Evolutionary conservation across 116 monocot species (phyloP), one percentile per base, ranked within the genome.

Genomic region (Thalassia testudinum): DNA sequence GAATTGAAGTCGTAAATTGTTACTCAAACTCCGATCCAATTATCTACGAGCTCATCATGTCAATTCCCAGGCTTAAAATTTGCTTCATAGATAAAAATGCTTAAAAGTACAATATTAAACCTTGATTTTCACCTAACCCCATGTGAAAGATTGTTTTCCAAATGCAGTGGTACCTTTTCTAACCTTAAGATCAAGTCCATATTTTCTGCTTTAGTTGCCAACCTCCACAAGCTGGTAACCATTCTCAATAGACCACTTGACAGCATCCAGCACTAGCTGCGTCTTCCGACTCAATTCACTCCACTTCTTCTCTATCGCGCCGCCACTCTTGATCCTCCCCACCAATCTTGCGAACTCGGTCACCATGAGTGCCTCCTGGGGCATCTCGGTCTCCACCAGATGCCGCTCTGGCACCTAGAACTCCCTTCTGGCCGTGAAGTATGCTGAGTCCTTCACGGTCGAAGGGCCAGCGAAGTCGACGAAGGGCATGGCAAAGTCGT

Each of bases 281-380:
- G 72, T 72, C 68, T 69, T 78, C 55, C 72, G 29, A 17, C 42
- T 52, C 14, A 68, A 44, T 0, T 49, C 59, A 0, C 54, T 49
- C 78, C 72, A 72, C 43, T 68, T 68, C 0, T 30, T 7, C 21
- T 58, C 69, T 16, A 63, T 60, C 23, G 21, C 16, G n/a, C 24
- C 24, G 24, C 42, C 42, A 2, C 28, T 47, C 24, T 57, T 13
- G 4, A 76, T 47, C 19, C 21, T 27, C 23, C n/a, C n/a, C 8
- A 62, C 72, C 16, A 68, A 21, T 60, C 30, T 47, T 0, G 58
- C 38, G 49, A 77, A 72, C 30, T 77, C 72, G 49, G 14, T 16
- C 54, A 72, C 55, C 72, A 72, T 77, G 21, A 63, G 49, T 0
- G 58, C 52, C 30, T 72, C 72, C 48, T 72, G 72, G 1, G 68